Evolutionary conservation across 257 asterid species (phyloP), one percentile per base, ranked within the genome.

Genomic region (Rauvolfia tetraphylla): DNA sequence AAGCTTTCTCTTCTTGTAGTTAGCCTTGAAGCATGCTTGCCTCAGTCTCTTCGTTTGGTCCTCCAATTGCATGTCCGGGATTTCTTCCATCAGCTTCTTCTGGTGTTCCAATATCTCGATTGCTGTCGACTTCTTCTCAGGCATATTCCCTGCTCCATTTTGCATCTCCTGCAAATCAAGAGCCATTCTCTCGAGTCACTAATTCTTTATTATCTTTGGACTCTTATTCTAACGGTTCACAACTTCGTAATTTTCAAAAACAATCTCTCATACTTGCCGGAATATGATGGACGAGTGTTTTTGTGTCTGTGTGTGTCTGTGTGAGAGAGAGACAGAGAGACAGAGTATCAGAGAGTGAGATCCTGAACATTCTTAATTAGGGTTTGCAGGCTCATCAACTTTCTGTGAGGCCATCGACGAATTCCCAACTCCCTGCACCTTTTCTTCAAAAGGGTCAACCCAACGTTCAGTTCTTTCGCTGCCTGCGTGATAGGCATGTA

Each of bases 401-500:
- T 95, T 31, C 99, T 56, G 17, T 92, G 97, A 0, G 99, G 99
- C 97, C 99, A 95, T 66, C 99, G 84, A 7, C 83, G 75, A 41
- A 95, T 92, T 0, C 99, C 98, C 72, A 95, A 73, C 22, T 92
- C 96, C 29, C 99, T 79, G 33, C 98, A 95, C 80, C 98, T 86
- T 79, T 91, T 95, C 89, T 95, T 95, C 77, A 95, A 71, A 7
- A 88, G 90, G 17, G 99, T 95, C 41, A 95, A 69, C 3, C 99
- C 99, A 1, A 95, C 90, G 1, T 92, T 90, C 0, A 95, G 90
- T 38, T 92, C 90, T 36, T 78, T 86, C 0, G 99, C 99, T 0
- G 99, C 99, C 54, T 87, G 84, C 0, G 93, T 85, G 2, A 95
- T 95, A 0, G 99, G 97, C 90, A 95, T 86, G 85, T 90, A 88